phyloP scores from a whole-genome alignment of 495 filamentous ascomycete species.

The Symbiotaphrina buchneri region DNA sequence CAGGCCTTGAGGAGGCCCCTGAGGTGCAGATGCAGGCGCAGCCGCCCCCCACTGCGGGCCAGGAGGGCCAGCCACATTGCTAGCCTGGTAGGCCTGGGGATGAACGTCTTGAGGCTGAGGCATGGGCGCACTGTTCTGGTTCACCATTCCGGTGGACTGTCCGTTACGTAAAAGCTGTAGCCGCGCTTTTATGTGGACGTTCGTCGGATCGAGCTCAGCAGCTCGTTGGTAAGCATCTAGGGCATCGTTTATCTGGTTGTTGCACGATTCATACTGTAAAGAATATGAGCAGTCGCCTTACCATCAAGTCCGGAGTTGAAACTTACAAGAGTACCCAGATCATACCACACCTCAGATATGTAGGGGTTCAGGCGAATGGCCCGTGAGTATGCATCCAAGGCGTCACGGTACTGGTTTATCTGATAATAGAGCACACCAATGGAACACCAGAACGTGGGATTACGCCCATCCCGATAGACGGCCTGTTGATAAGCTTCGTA shows the following conservation, averaged over 20 bases:
- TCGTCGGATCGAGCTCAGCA: slow-evolving; percentile 78
- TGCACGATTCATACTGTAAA: slow-evolving; percentile 82
- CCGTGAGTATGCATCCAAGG: slow-evolving; percentile 92
- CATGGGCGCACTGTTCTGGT: slow-evolving; percentile 40
- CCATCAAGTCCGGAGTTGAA: slow-evolving; percentile 4
- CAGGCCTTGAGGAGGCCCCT: slow-evolving; percentile 36
- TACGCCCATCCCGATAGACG: slow-evolving; percentile 93
- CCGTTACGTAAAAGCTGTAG: slow-evolving; percentile 63
- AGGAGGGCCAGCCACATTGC: slow-evolving; percentile 36
- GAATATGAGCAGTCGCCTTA: slow-evolving; percentile 6
- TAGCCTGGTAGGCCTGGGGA: slow-evolving; percentile 19
- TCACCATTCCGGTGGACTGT: slow-evolving; percentile 43
- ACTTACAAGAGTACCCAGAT: slow-evolving; percentile 85
- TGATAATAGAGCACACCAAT: slow-evolving; percentile 99
- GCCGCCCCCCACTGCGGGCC: slow-evolving; percentile 61
- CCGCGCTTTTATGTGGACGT: slow-evolving; percentile 90
- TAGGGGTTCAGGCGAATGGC: slow-evolving; percentile 95
- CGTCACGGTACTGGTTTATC: slow-evolving; percentile 99
- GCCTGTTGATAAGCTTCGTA: slow-evolving; percentile 99
- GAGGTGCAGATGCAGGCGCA: slow-evolving; percentile 35
- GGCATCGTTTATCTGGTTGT: slow-evolving; percentile 94
- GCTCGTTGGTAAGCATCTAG: slow-evolving; percentile 89
- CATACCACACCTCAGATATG: slow-evolving; percentile 99
- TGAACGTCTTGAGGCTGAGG: slow-evolving; percentile 76
- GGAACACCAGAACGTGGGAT: slow-evolving; percentile 99